Evolutionary conservation across 2,329 filamentous ascomycete species (phyloP).

Genomic region (Verticillium nonalfalfae): DNA sequence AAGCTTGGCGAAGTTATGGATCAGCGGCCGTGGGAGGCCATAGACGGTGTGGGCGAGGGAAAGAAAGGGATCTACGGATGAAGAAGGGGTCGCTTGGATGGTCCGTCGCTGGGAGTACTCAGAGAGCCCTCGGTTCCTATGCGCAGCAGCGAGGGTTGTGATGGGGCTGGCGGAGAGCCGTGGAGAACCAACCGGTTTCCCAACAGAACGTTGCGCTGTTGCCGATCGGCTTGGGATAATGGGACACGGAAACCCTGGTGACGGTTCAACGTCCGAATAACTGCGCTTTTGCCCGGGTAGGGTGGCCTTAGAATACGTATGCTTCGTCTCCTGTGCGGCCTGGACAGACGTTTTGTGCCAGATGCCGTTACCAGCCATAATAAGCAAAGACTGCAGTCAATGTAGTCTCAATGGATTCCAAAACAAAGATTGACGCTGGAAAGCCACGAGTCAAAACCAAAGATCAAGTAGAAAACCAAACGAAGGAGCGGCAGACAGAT

Average conservation of each 20-base stretch:
- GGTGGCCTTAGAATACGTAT: conserved; percentile 29
- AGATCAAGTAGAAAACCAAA: background rate
- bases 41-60: conserved; percentile 59
- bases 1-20: conserved; percentile 57
- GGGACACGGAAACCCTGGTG: background rate
- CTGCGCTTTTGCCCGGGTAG: conserved; percentile 43
- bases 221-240: conserved; percentile 5
- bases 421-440: background rate
- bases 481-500: background rate
- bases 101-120: conserved; percentile 52
- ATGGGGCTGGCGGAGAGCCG: conserved; percentile 40
- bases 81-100: conserved; percentile 47
- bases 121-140: conserved; percentile 21
- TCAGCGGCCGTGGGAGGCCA: conserved; percentile 51
- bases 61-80: conserved; percentile 46
- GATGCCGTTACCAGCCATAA: conserved; percentile 32
- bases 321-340: conserved; percentile 31
- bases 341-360: conserved; percentile 46
- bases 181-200: conserved; percentile 21
- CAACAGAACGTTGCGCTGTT: conserved; percentile 26
- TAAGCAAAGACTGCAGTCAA: conserved; percentile 2
- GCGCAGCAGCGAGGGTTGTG: conserved; percentile 18
- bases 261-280: conserved; percentile 4
- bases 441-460: too few relatives aligned
- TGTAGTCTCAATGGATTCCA: background rate